Base-by-base conservation (phyloP, 495 filamentous ascomycete genomes). In the Aspergillus heteromorphus region DNA sequence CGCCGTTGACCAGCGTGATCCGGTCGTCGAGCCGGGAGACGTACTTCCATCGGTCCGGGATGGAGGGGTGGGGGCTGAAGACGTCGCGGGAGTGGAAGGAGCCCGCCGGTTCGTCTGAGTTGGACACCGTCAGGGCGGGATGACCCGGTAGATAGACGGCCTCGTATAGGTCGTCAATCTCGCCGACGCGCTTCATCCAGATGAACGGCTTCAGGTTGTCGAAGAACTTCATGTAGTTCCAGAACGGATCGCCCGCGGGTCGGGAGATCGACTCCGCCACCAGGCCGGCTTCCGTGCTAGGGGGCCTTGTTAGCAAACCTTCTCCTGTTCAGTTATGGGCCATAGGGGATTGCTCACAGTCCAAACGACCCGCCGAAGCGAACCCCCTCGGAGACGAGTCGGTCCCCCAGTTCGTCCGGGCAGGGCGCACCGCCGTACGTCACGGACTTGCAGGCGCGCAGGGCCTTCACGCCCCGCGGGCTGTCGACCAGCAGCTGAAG, bases 1-100 rank as follows among this genome's bases (percentile, higher is more conserved):
- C 85, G 0, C 86, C 87, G 52, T 82, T 89, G 6, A 79, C 60
- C 7, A 89, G 74, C 0, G 80, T 84, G 13, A 89, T 74, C 1
- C 77, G 72, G 56, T 87, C 83, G 51, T 91, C 87, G 2, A 80
- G 60, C 6, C 87, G 74, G 4, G 73, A 77, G 17, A 81, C 61
- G 51, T 85, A 87, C 56, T 86, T 88, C 81, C 84, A 91, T 4
- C 78, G 74, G 53, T 78, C 70, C 1, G 75, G 66, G 16, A 82
- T 77, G 6, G 74, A 77, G 0, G 83, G 79, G 49, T 88, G 86
- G 18, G 79, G 77, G 4, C 63, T 65, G 62, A 88, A 89, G 0
- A 88, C 72, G 55, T 89, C 87, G 9, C 72, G 77, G 0, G 83
- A 84, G 30, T 76, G 66, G 59, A 71, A 86, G 0, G 80, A 81